Evolutionary conservation across 2,329 filamentous ascomycete genomes (phyloP).

Genomic region (Plenodomus biglobosus): DNA sequence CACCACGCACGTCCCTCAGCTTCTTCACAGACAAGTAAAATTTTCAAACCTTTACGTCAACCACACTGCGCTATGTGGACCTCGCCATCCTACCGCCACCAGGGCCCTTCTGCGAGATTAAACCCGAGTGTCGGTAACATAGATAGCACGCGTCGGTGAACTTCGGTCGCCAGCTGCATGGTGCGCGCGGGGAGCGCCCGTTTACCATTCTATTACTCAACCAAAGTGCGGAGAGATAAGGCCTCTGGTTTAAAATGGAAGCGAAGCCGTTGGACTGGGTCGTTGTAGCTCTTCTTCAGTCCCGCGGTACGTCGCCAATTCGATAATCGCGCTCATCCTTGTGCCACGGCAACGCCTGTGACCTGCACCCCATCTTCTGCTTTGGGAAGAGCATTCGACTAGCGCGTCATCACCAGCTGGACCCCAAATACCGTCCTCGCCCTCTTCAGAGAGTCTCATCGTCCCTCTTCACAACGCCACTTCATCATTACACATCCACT

Average conservation of each 20-base stretch:
- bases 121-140: constrained; percentile 5
- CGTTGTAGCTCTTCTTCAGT: neutral
- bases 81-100: constrained; percentile 15
- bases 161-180: constrained; percentile 12
- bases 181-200: constrained; percentile 14
- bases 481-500: neutral
- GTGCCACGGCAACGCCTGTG: constrained; percentile 12
- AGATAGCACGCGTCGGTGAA: constrained; percentile 12
- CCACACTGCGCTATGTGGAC: constrained; percentile 31
- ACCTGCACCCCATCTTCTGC: constrained; percentile 27
- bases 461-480: constrained; percentile 1
- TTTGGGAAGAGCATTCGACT: constrained; percentile 11
- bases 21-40: constrained; percentile 26
- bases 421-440: constrained; percentile 16
- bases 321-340: constrained; percentile 2
- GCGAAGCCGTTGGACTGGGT: neutral
- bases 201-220: constrained; percentile 24
- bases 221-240: constrained; percentile 21
- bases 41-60: constrained; percentile 36
- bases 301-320: constrained; percentile 6
- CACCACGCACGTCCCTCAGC: constrained; percentile 23
- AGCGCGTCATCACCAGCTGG: constrained; percentile 12
- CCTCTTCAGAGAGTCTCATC: constrained; percentile 5
- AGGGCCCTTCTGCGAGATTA: constrained; percentile 2
- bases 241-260: constrained; percentile 11